Evolutionary conservation across 805 yeast genomes (phyloP).

Genomic region (Torulaspora maleeae): DNA sequence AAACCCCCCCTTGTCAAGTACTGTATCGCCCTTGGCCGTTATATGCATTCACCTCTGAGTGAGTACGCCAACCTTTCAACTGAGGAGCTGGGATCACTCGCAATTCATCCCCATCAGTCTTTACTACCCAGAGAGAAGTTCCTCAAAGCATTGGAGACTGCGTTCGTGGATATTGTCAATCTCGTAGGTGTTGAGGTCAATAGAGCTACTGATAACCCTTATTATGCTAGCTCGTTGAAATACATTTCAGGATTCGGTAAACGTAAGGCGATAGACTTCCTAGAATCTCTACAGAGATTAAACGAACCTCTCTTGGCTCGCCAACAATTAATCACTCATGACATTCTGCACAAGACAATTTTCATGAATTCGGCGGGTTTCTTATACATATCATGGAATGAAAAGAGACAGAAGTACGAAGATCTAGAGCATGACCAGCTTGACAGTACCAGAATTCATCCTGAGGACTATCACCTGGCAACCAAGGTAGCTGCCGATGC

Average conservation of each 20-base stretch:
- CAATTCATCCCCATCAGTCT: constrained; percentile 69
- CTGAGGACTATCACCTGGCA: constrained; percentile 95
- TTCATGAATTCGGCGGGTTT: constrained; percentile 92
- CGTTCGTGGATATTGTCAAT: constrained; percentile 84
- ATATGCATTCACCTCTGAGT: constrained; percentile 84
- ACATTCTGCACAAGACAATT: constrained; percentile 70
- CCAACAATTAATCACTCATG: constrained; percentile 77
- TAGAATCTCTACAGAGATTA: constrained; percentile 65
- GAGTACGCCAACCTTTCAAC: constrained; percentile 76
- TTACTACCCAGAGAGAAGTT: constrained; percentile 62
- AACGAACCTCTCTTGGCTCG: constrained; percentile 62
- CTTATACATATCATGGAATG: constrained; percentile 65
- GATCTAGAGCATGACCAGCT: constrained; percentile 69
- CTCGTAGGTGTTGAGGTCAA: constrained; percentile 92
- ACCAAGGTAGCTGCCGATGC: constrained; percentile 98
- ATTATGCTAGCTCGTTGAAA: constrained; percentile 64
- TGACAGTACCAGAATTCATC: constrained; percentile 95
- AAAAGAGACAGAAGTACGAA: constrained; percentile 41
- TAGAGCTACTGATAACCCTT: constrained; percentile 69
- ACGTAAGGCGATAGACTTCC: constrained; percentile 82
- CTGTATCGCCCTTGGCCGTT: constrained; percentile 85
- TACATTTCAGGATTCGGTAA: constrained; percentile 92
- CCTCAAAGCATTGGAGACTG: constrained; percentile 64
- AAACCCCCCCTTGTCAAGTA: constrained; percentile 76
- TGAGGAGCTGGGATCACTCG: constrained; percentile 63